These are phyloP conservation scores for Aureobasidium melanogenum DNA, from an alignment of 2,329 filamentous ascomycete genomes.

Conservation along the genomic window DNA sequence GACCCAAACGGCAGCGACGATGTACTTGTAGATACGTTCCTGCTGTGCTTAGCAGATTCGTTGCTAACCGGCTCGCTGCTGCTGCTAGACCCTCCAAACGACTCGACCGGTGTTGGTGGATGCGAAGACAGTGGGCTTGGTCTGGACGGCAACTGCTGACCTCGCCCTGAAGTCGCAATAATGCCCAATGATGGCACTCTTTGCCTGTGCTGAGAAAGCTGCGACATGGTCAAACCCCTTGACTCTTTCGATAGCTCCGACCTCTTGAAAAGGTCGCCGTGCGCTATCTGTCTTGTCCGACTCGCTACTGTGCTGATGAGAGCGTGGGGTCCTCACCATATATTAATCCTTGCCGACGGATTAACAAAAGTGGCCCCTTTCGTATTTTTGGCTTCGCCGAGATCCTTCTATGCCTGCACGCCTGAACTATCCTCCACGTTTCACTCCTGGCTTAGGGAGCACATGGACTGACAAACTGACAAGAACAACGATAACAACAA, in stretches of 20 bases:
- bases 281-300: background rate
- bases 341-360: background rate
- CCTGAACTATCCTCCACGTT: background rate
- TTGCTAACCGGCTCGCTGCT: background rate
- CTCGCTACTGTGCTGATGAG: background rate
- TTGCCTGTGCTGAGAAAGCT: constrained; percentile 3
- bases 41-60: background rate
- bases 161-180: background rate
- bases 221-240: constrained; percentile 1
- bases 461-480: background rate
- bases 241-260: background rate
- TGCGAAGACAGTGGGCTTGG: constrained; percentile 8
- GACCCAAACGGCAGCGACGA: constrained; percentile 9
- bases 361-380: constrained; percentile 2
- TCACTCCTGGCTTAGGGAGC: background rate
- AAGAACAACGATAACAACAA: background rate
- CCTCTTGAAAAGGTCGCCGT: background rate
- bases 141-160: background rate
- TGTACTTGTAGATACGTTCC: background rate
- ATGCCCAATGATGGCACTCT: background rate
- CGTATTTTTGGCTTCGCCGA: constrained; percentile 2
- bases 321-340: background rate
- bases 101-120: constrained; percentile 1
- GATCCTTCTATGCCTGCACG: background rate
- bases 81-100: background rate